Evolutionary conservation across 352 stramenopile species (phyloP).

Genomic region (Pythium dissimile): DNA sequence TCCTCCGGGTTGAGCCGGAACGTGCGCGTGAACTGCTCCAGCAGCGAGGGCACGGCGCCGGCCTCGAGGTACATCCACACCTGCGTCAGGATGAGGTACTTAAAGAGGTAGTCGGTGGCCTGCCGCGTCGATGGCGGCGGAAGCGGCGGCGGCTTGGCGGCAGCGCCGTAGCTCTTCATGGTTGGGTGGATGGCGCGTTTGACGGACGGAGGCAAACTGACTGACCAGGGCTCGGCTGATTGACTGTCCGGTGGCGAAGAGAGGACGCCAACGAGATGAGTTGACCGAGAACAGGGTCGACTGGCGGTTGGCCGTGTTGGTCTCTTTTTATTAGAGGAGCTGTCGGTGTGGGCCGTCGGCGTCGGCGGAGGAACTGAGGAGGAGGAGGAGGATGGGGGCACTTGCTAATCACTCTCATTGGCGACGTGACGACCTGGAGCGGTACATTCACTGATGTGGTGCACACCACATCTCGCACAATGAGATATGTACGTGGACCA

Average conservation of each 20-base stretch:
- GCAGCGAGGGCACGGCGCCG: slow-evolving; percentile 75
- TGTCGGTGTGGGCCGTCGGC: no score
- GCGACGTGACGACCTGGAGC: background rate
- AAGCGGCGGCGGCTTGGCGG: background rate
- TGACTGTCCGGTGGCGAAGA: no score
- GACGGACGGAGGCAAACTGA: no score
- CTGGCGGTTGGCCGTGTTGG: no score
- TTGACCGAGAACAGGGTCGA: no score
- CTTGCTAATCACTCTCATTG: background rate
- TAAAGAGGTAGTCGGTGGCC: slow-evolving; percentile 79
- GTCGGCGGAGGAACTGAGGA: background rate
- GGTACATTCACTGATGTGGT: background rate
- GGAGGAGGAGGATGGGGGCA: background rate
- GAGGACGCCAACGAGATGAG: no score
- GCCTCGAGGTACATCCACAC: slow-evolving; percentile 87
- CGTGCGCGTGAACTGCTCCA: slow-evolving; percentile 78
- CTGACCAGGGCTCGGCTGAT: no score
- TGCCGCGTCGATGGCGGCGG: background rate
- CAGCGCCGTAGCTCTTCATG: slow-evolving; percentile 7
- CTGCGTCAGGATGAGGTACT: slow-evolving; percentile 81
- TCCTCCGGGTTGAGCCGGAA: slow-evolving; percentile 75
- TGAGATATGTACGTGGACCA: background rate
- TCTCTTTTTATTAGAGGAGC: no score
- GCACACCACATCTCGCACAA: background rate
- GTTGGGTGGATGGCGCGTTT: slow-evolving; percentile 11